A percentile compares a stretch with the other conserved stretches of the same genome.
Conservation (phyloP, 2,329 filamentous ascomycete species). For the Aspergillus sp. region DNA sequence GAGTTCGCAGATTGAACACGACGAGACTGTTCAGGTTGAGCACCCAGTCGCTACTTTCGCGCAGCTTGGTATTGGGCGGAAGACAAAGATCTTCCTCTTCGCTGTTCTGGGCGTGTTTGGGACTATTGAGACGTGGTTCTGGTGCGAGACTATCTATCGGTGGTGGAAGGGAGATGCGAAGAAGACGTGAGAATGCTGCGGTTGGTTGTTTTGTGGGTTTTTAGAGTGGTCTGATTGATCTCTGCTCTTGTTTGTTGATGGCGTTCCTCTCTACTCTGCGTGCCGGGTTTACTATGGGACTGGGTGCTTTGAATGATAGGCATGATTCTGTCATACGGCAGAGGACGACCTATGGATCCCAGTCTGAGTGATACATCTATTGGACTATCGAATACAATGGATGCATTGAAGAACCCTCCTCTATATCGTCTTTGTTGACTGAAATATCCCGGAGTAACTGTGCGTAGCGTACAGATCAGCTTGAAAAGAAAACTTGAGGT, state of each 20-base stretch:
- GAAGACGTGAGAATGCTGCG: neutral
- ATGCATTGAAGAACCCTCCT: no score
- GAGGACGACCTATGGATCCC: no score
- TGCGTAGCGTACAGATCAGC: neutral
- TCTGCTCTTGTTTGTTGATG: no score
- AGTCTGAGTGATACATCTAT: no score
- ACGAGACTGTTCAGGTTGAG: neutral
- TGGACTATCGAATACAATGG: no score
- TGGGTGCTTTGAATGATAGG: no score
- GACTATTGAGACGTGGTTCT: conserved; percentile 35
- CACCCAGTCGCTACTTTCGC: neutral
- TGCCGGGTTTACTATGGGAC: no score
- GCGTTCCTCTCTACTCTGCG: no score
- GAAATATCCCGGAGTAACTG: neutral
- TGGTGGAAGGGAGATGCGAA: conserved; percentile 17
- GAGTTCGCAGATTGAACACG: neutral
- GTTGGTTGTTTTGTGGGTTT: neutral
- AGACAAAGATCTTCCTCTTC: conserved; percentile 26
- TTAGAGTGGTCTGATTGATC: neutral
- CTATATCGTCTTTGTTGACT: neutral
- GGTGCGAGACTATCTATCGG: conserved; percentile 23
- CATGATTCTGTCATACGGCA: no score
- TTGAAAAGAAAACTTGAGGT: neutral
- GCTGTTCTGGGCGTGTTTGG: conserved; percentile 27
- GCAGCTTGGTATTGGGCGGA: conserved; percentile 2